A percentile compares a stretch with the other conserved stretches of the same genome.
Conservation (phyloP, 257 asterid species). For the Dorcoceras hygrometricum region DNA sequence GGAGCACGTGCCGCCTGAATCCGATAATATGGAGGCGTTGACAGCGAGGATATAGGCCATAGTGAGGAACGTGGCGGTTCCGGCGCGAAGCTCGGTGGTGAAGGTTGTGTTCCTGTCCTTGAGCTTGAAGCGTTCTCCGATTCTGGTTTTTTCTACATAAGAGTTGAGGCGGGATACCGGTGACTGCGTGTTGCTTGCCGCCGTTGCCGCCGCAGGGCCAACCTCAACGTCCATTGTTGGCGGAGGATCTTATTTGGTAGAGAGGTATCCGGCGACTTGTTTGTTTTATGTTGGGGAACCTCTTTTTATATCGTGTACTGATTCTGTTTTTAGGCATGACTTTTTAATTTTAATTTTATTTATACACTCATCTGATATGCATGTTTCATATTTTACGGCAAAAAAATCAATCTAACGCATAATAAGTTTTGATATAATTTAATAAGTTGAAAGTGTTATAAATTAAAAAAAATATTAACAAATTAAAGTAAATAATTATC, state of each 20-base stretch:
- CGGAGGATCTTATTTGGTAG: neutral
- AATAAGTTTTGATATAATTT: too few species aligned
- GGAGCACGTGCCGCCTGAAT: slow-evolving; percentile 93
- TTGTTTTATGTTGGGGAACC: too few species aligned
- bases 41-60: slow-evolving; percentile 99
- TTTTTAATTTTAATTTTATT: too few species aligned
- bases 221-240: slow-evolving; percentile 60
- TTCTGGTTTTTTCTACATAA: slow-evolving; percentile 44
- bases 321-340: too few species aligned
- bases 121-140: slow-evolving; percentile 73
- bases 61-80: slow-evolving; percentile 94
- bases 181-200: slow-evolving; percentile 22
- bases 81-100: slow-evolving; percentile 98
- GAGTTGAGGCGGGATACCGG: slow-evolving; percentile 51
- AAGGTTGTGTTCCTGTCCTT: slow-evolving; percentile 71
- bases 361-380: too few species aligned
- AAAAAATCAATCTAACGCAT: too few species aligned
- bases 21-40: slow-evolving; percentile 84
- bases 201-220: slow-evolving; percentile 23
- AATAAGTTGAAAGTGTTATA: too few species aligned
- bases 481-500: too few species aligned
- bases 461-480: too few species aligned
- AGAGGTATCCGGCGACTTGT: too few species aligned
- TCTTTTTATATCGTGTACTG: too few species aligned
- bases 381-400: too few species aligned